Evolutionary conservation across 2,329 filamentous ascomycete genomes (phyloP).

Genomic region (Claviceps fusiformis): DNA sequence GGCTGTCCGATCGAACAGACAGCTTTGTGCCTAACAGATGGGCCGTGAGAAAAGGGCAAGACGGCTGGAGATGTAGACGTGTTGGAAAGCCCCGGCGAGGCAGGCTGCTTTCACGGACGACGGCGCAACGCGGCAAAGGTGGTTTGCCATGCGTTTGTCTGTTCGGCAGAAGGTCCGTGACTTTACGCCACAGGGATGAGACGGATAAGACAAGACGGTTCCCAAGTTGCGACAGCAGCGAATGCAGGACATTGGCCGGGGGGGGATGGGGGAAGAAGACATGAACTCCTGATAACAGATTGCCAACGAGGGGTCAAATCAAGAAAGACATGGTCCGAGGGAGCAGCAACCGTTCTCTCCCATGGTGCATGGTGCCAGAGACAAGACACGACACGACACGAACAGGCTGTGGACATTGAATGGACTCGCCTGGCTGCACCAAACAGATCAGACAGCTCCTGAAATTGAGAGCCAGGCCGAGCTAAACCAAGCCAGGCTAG

Average conservation of each 20-base stretch:
- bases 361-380: conserved; percentile 11
- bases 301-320: conserved; percentile 10
- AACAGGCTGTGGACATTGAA: too few relatives aligned
- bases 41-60: background rate
- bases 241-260: background rate
- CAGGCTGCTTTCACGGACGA: background rate
- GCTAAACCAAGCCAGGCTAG: background rate
- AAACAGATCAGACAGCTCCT: background rate
- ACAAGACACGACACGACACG: background rate
- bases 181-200: conserved; percentile 1
- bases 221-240: conserved; percentile 4
- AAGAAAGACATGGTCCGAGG: conserved; percentile 23
- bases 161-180: conserved; percentile 1
- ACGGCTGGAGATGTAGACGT: background rate
- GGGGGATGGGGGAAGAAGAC: too few relatives aligned
- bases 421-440: too few relatives aligned
- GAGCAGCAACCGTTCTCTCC: too few relatives aligned
- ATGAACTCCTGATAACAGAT: background rate
- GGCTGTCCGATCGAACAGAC: conserved; percentile 1
- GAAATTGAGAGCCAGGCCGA: background rate
- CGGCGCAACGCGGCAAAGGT: background rate
- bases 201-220: background rate
- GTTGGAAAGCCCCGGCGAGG: background rate
- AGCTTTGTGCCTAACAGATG: background rate
- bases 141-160: conserved; percentile 1